Base-by-base conservation (phyloP, 2,329 filamentous ascomycete genomes). In the Beauveria bassiana region DNA sequence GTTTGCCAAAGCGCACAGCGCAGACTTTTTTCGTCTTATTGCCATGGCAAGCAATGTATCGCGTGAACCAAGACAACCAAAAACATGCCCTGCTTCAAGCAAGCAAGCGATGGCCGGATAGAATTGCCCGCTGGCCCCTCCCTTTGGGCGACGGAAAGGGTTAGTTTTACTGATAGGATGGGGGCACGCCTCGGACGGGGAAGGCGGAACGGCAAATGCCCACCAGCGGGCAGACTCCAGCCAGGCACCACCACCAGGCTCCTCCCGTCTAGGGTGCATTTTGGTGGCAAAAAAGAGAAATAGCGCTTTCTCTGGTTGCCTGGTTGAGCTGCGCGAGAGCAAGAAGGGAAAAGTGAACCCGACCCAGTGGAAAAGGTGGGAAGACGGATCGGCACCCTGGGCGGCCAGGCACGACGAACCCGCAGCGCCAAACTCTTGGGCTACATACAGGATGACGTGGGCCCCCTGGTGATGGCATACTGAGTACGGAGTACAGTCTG, bases 301-400 rank as follows among this genome's bases (percentile, higher is more conserved):
- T 12, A 34, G 31, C 31, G 31, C 31, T 34, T 34, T 10, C 10
- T 10, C 20, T 26, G 22, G 12, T 26, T 31, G 22, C 31, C 20
- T 26, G 22, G 12, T 26, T 31, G 22, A 26, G 40, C 34, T 45
- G 53, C 42, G 34, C 20, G 22, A 38, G 45, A 2, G 9, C 34
- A 22, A 34, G 46, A 60, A 34, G 54, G 47, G 55, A 62, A 55
- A 55, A 26, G 51, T 28, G 51, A 59, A 56, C 50, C 57, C 56
- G 56, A 46, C 46, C 56, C 51, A 28, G 31, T 34, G 31, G 31
- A 9, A 14, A 34, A 34, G 31, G 31, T 60, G 61, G 61, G 52
- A 59, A 34, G 45, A 53, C 61, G 50, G 56, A 62, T 54, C 56
- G 55, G 24, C 55, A 49, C 50, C 50, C 50, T 34, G 12, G 31